These are phyloP conservation scores for Irpex sp. DNA, from an alignment of 1,284 basidiomycete genomes.

Conservation along the genomic window DNA sequence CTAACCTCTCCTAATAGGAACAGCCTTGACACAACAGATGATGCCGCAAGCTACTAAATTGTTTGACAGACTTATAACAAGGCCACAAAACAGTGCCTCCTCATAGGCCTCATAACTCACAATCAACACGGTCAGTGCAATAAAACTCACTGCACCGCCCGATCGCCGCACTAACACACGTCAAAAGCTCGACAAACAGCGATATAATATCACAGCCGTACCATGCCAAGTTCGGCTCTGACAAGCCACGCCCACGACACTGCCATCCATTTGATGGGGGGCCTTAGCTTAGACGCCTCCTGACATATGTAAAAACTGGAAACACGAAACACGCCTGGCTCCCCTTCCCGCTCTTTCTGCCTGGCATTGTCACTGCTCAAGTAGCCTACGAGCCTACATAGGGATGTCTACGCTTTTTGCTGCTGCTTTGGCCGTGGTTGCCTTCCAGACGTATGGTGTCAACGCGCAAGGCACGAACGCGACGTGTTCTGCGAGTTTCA, in stretches of 20 bases:
- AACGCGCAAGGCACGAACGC: constrained; percentile 14
- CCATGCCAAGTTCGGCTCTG: background rate
- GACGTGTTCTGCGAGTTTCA: constrained; percentile 9
- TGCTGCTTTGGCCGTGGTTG: background rate
- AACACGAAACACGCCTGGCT: too few species aligned
- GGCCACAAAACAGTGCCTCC: too few species aligned
- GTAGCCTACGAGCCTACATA: background rate
- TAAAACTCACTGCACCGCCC: background rate
- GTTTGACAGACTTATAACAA: too few species aligned
- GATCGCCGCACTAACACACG: constrained; percentile 7
- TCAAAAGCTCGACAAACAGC: background rate
- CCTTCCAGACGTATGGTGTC: background rate
- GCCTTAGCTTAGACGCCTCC: background rate
- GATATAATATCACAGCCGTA: background rate
- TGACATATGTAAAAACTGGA: too few species aligned
- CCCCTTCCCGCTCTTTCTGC: too few species aligned
- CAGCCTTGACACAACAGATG: too few species aligned
- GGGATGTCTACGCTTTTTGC: background rate
- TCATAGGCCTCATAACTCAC: too few species aligned
- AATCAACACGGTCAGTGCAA: too few species aligned
- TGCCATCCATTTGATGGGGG: background rate
- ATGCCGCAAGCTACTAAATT: too few species aligned
- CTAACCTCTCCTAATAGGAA: too few species aligned
- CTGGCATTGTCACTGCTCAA: background rate
- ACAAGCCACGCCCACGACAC: background rate